Conservation (phyloP, 768 basidiomycete genomes). For the Russula sp. region DNA sequence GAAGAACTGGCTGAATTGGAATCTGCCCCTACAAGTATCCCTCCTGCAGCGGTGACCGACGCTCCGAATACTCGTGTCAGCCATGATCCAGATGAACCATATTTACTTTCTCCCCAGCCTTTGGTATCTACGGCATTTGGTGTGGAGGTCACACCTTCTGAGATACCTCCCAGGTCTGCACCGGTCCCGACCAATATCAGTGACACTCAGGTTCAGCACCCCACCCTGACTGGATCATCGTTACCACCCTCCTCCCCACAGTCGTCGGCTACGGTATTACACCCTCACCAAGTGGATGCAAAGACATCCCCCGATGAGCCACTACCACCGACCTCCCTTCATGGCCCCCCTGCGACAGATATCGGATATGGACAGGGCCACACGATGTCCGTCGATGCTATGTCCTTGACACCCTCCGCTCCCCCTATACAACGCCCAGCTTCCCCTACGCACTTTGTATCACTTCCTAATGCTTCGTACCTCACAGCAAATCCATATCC, state of each 20-base stretch:
- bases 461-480: constrained; percentile 9
- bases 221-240: neutral
- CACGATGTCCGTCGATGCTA: neutral
- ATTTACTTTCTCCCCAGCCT: neutral
- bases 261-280: neutral
- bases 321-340: neutral
- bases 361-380: neutral
- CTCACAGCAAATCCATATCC: neutral
- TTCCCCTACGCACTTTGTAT: constrained; percentile 19
- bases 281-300: neutral
- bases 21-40: constrained; percentile 15
- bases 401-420: neutral
- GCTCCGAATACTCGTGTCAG: neutral
- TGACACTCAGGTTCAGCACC: neutral
- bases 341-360: neutral
- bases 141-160: neutral
- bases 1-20: constrained; percentile 26
- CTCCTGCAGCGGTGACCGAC: constrained; percentile 22
- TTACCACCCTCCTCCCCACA: neutral
- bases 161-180: constrained; percentile 3
- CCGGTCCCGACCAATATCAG: constrained; percentile 7
- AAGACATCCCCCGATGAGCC: neutral
- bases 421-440: neutral
- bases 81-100: neutral
- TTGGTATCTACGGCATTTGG: neutral